Base-by-base conservation (phyloP, 768 basidiomycete genomes). In the Leucocoprinus leucothites region DNA sequence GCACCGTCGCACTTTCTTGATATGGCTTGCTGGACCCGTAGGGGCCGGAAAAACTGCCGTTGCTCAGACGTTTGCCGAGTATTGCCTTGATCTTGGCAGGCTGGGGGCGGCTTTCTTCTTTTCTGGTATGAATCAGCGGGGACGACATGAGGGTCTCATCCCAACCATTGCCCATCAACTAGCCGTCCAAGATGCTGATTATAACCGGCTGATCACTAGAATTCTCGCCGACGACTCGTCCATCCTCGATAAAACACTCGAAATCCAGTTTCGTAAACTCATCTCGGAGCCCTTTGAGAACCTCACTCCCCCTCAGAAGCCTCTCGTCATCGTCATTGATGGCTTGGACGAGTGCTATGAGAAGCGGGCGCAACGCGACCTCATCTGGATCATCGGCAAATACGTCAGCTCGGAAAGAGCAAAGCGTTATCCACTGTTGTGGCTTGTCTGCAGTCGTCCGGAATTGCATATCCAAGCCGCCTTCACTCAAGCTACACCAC, bases 41-140 rank as follows among this genome's bases (percentile, higher is more conserved):
- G 58, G 58, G 1, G 44, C 47, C 0, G 58, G 58, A 1, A 59
- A 55, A 44, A 44, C 48, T 7, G 53, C 57, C 9, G 38, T 58
- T 13, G 40, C 58, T 0, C 48, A 55, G 36, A 59, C 53, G 6
- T 16, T 59, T n/a, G 48, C 42, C 14, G 36, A 49, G 13, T 40
- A n/a, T 13, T 35, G 40, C 9, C 6, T 11, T 0, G 19, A 51
- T n/a, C 21, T 24, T 3, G 34, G 42, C 5, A 5, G 18, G 0
- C 45, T 59, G 2, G 58, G 58, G 9, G 58, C 53, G 2, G 26
- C 48, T 1, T 56, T 36, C 49, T 59, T 59, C 42, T 51, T 54
- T 21, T 55, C 53, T 6, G 5, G 53, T n/a, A 11, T 24, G 9
- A 38, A 48, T n/a, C 3, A 51, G 13, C 45, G 35, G 2, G n/a